Conservation (phyloP, 164 flowering plant species). For the Chimonanthus salicifolius region DNA sequence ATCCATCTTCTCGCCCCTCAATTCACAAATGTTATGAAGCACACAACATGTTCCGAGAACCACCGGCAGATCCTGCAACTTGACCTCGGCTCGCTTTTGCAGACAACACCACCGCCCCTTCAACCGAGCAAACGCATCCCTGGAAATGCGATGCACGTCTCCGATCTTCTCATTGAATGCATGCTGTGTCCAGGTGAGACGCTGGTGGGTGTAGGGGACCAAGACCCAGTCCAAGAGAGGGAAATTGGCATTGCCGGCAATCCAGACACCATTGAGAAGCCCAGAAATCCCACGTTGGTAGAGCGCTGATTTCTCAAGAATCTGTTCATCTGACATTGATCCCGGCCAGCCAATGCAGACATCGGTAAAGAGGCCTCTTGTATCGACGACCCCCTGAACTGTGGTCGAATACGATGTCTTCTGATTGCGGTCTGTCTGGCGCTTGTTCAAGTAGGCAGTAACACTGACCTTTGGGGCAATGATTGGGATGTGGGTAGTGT, state of each 20-base stretch:
- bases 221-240: slow-evolving; percentile 72
- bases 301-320: slow-evolving; percentile 57
- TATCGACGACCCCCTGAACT: slow-evolving; percentile 71
- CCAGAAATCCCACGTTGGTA: slow-evolving; percentile 48
- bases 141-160: slow-evolving; percentile 39
- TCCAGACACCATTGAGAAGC: slow-evolving; percentile 40
- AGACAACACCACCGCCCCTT: slow-evolving; percentile 77
- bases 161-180: slow-evolving; percentile 62
- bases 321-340: slow-evolving; percentile 63
- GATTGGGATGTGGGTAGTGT: slow-evolving; percentile 77
- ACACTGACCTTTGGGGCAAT: slow-evolving; percentile 68
- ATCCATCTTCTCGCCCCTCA: slow-evolving; percentile 48
- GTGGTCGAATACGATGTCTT: slow-evolving; percentile 81
- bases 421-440: slow-evolving; percentile 81
- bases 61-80: slow-evolving; percentile 71
- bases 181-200: slow-evolving; percentile 75
- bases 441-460: slow-evolving; percentile 62
- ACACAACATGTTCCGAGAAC: slow-evolving; percentile 86
- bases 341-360: slow-evolving; percentile 88
- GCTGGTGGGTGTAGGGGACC: slow-evolving; percentile 64
- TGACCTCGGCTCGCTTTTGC: slow-evolving; percentile 83
- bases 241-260: slow-evolving; percentile 52
- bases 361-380: slow-evolving; percentile 61
- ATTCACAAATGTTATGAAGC: slow-evolving; percentile 74
- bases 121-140: slow-evolving; percentile 51